Evolutionary conservation across 2,329 filamentous ascomycete species (phyloP), one percentile per base, ranked within the genome.

Genomic region (Cryphonectria parasitica): DNA sequence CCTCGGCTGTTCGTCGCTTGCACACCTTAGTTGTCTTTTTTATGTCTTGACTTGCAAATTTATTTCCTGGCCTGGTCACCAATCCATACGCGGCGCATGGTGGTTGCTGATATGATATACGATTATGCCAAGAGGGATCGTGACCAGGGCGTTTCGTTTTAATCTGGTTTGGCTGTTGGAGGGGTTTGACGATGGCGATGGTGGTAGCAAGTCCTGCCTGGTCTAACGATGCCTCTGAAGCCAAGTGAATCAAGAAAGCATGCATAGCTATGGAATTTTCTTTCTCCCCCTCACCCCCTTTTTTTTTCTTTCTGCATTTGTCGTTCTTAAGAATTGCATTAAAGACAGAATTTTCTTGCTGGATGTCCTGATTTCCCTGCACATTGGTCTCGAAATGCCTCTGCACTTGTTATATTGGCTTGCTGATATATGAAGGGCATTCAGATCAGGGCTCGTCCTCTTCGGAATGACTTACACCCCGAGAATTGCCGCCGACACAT

Each of bases 71-170:
- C 58, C 39, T 61, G 68, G 68, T 49, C 49, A 61, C 13, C 54
- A 25, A 60, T 58, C n/a, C n/a, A 31, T 36, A 17, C 34, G n/a
- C 41, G 36, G 45, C 8, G 36, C 41, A 62, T 61, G 66, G 69
- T 28, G 45, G 52, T 41, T 60, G 64, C 45, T 72, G 64, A 58
- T 63, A 72, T 72, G 68, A 72, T 70, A 72, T 70, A 70, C 68
- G 68, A 72, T 10, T 63, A 54, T 67, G 70, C 52, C 68, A 56
- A 60, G 61, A 19, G 25, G 64, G 34, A 61, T 36, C 28, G 49
- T 31, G 61, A 43, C 60, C 58, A 41, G 60, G 69, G 39, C 58
- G 58, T 54, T 41, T 68, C 64, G 58, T 54, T 41, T 68, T 49
- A 41, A 49, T 61, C 19, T 61, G 66, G 49, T 65, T 49, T 39